Percentiles rank a stretch among this genome's conserved stretches.
These are phyloP conservation scores for Agaricus sinodeliciosus DNA, from an alignment of 768 basidiomycete genomes.

Conservation along the genomic window DNA sequence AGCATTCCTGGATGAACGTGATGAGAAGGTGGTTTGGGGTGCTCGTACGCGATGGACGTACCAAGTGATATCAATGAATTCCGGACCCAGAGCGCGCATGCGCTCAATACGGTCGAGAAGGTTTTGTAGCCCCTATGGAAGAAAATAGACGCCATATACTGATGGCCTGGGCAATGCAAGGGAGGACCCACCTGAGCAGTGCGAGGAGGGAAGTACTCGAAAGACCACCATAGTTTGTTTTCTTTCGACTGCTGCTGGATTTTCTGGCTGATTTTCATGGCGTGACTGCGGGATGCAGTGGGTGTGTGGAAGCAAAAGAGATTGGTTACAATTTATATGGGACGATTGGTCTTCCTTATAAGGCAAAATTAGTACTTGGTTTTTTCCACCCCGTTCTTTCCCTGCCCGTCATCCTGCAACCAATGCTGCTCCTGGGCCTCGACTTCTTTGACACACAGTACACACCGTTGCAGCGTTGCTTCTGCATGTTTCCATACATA, in stretches of 20 bases:
- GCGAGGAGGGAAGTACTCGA: slow-evolving; percentile 96
- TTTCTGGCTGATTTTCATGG: slow-evolving; percentile 95
- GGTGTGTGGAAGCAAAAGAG: slow-evolving; percentile 16
- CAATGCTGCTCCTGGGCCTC: background rate
- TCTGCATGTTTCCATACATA: background rate
- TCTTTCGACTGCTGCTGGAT: slow-evolving; percentile 81
- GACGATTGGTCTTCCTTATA: slow-evolving; percentile 16
- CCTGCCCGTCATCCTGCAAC: background rate
- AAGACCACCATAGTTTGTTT: slow-evolving; percentile 93
- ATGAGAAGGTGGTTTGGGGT: slow-evolving; percentile 3
- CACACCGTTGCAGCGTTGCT: background rate
- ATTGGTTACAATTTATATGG: slow-evolving; percentile 16
- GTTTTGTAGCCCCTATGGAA: slow-evolving; percentile 80
- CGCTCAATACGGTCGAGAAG: slow-evolving; percentile 97
- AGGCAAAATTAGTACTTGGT: slow-evolving; percentile 18
- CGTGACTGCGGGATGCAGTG: slow-evolving; percentile 14
- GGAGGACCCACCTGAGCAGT: slow-evolving; percentile 72
- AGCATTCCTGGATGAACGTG: slow-evolving; percentile 66
- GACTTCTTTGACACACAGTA: no score
- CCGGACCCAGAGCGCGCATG: slow-evolving; percentile 91
- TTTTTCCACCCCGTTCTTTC: slow-evolving; percentile 2
- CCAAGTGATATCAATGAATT: slow-evolving; percentile 99
- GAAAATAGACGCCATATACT: slow-evolving; percentile 1
- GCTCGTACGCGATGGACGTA: slow-evolving; percentile 19
- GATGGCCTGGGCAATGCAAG: background rate